A percentile compares a stretch with the other conserved stretches of the same genome.
These are phyloP conservation scores for Cornus florida DNA, from an alignment of 148 eudicot species.

Conservation along the genomic window DNA sequence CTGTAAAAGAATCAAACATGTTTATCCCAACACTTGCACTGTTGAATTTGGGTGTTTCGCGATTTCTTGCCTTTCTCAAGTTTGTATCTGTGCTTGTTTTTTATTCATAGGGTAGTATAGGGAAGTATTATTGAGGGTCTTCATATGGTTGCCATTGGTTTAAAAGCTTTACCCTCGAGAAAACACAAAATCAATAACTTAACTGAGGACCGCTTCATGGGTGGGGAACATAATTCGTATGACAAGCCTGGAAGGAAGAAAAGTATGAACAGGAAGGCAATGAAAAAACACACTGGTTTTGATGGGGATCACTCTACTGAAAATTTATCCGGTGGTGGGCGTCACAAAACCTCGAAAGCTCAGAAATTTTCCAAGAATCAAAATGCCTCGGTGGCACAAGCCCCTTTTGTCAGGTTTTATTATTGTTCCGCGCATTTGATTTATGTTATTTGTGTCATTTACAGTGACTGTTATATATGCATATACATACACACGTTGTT, in stretches of 20 bases:
- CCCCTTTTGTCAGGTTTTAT: conserved; percentile 65
- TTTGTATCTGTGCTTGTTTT: neutral
- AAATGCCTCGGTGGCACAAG: conserved; percentile 25
- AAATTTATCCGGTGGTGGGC: conserved; percentile 24
- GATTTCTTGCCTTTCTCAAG: too few species aligned
- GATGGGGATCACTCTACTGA: conserved; percentile 30
- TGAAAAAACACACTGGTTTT: conserved; percentile 31
- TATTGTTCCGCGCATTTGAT: neutral
- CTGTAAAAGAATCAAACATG: too few species aligned
- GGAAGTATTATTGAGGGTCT: neutral
- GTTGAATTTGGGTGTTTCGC: neutral
- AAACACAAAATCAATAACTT: conserved; percentile 24
- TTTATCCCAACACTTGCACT: neutral
- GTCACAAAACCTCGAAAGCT: conserved; percentile 25
- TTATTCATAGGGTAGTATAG: neutral
- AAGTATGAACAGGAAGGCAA: conserved; percentile 56
- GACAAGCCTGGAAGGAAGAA: conserved; percentile 20
- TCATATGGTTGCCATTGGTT: conserved; percentile 58
- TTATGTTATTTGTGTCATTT: neutral
- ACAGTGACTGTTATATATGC: too few species aligned
- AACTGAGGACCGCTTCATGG: conserved; percentile 24
- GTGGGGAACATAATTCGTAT: conserved; percentile 32
- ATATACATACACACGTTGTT: neutral
- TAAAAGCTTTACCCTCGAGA: conserved; percentile 50
- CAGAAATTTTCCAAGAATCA: conserved; percentile 30